These are phyloP conservation scores for Trifolium repens DNA, from an alignment of 306 rosid genomes.

Conservation along the genomic window DNA sequence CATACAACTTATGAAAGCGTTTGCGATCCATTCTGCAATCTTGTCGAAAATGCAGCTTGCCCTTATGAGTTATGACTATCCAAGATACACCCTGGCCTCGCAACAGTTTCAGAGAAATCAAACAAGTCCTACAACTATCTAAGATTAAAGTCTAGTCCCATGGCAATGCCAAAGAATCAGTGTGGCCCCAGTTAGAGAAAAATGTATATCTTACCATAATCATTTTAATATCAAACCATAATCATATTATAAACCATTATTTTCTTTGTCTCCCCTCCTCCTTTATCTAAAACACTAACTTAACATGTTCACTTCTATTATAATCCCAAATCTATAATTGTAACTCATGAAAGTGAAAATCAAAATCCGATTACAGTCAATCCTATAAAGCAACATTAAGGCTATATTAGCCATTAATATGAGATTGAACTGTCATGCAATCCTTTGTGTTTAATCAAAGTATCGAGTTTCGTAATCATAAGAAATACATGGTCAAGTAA, in stretches of 20 bases:
- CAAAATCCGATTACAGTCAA: background rate
- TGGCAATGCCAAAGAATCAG: background rate
- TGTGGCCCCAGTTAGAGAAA: background rate
- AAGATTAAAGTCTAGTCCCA: background rate
- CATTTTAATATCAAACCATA: background rate
- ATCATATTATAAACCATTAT: no score
- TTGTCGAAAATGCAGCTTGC: no score
- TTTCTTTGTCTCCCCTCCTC: background rate
- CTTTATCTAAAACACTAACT: background rate
- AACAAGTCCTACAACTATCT: conserved; percentile 1
- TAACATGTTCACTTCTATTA: background rate
- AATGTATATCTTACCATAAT: background rate
- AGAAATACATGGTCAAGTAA: background rate
- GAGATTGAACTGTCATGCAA: conserved; percentile 4
- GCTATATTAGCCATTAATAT: conserved; percentile 8
- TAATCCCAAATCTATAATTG: background rate
- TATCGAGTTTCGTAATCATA: background rate
- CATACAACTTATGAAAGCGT: no score
- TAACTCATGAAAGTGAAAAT: conserved; percentile 8
- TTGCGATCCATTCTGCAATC: no score
- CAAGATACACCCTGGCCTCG: no score
- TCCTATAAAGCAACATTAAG: conserved; percentile 1
- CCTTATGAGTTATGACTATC: no score
- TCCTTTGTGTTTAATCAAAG: background rate
- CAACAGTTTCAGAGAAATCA: no score